These are phyloP conservation scores for Yarrowia hollandica DNA, from an alignment of 805 yeast species.

Conservation along the genomic window DNA sequence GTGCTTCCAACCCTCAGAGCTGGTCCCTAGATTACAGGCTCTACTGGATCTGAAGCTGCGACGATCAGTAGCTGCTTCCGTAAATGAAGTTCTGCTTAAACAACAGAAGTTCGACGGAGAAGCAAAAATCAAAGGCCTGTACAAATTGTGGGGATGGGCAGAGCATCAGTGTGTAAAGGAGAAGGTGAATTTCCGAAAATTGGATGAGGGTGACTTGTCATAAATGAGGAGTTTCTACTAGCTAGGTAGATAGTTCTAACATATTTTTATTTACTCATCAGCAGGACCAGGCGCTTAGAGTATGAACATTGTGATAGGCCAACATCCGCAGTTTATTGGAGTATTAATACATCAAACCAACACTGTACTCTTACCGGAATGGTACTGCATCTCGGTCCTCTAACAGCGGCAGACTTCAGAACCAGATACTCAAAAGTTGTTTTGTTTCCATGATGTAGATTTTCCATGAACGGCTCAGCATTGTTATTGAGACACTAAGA, in stretches of 20 bases:
- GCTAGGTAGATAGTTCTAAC: background rate
- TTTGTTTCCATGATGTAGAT: too few relatives aligned
- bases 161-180: conserved; percentile 51
- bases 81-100: conserved; percentile 63
- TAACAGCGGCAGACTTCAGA: too few relatives aligned
- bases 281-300: too few relatives aligned
- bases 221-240: conserved; percentile 12
- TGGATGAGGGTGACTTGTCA: conserved; percentile 35
- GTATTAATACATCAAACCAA: too few relatives aligned
- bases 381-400: too few relatives aligned
- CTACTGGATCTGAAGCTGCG: conserved; percentile 63
- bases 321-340: too few relatives aligned
- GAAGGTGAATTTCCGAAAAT: conserved; percentile 43
- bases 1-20: conserved; percentile 47
- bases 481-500: too few relatives aligned
- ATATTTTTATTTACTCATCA: background rate
- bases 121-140: conserved; percentile 52
- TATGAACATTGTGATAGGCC: too few relatives aligned
- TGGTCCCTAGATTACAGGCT: conserved; percentile 49
- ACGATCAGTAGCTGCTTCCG: conserved; percentile 63
- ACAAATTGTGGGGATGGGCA: conserved; percentile 65
- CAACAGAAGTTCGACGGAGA: conserved; percentile 42
- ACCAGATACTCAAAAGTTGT: too few relatives aligned
- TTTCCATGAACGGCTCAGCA: too few relatives aligned
- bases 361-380: too few relatives aligned